Base-by-base conservation (phyloP, 768 basidiomycete species). In the Collybia sp. region DNA sequence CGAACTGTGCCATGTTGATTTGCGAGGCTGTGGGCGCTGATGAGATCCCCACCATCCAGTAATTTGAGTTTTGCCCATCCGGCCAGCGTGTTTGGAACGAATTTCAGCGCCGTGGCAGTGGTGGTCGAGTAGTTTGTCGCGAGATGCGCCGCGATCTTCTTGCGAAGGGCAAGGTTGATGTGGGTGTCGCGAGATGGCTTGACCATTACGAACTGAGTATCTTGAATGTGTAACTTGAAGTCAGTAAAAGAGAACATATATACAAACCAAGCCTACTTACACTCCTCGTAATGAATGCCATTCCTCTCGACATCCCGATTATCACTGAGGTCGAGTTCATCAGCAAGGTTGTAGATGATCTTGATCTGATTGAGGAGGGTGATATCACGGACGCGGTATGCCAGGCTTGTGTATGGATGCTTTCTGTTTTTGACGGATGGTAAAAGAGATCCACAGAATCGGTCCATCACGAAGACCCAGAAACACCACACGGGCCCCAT, bases 391-490 rank as follows among this genome's bases (percentile, higher is more conserved):
- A 65, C 49, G 42, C 56, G 63, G 15, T 49, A 45, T 42, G 61
- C 58, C 11, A 73, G 51, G 6, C 53, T 52, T 8, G 56, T 53
- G 51, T 55, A 71, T 17, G 70, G 69, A 51, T 60, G 54, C 1
- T 55, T 44, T 15, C 61, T 56, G 36, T 59, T 66, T 30, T 51
- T 53, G 44, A 71, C 58, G 1, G 52, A 50, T 2, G 49, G 57
- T 15, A 47, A 43, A 3, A 73, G 48, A 1, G 15, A 19, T 0
- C 68, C 62, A 46, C 71, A 71, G 45, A 61, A 68, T 3, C 65
- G 53, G 47, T 72, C 70, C 59, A 69, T 69, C 0, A 60, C 55
- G 53, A 70, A 72, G 8, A 66, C 58, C 69, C 69, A 68, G 39
- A 60, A 64, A 1, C 53, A 48, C 65, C 68, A 71, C 10, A 68